These are phyloP conservation scores for Simmondsia chinensis DNA, from an alignment of 148 eudicot genomes.

Conservation along the genomic window DNA sequence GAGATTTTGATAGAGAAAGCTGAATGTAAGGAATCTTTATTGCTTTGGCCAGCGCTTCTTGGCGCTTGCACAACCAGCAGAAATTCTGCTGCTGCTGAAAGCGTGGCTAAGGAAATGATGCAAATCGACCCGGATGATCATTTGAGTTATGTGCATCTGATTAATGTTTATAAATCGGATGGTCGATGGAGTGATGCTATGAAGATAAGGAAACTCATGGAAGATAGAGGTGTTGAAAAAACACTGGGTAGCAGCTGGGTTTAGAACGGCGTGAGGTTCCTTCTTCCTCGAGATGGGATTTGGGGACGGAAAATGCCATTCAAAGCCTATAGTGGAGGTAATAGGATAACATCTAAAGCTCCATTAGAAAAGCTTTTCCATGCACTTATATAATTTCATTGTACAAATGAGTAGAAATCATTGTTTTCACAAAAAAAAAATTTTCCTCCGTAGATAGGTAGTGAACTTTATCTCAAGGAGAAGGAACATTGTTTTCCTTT, in stretches of 20 bases:
- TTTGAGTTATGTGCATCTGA: slow-evolving; percentile 72
- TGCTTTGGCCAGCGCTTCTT: slow-evolving; percentile 73
- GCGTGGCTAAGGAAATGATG: slow-evolving; percentile 66
- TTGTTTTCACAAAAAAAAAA: too few relatives aligned
- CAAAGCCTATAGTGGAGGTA: too few relatives aligned
- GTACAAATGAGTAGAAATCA: too few relatives aligned
- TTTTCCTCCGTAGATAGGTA: too few relatives aligned
- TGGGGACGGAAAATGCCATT: too few relatives aligned
- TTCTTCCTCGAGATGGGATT: too few relatives aligned
- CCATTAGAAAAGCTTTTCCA: too few relatives aligned
- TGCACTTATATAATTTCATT: too few relatives aligned
- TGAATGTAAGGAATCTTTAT: slow-evolving; percentile 29
- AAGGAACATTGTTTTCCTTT: too few relatives aligned
- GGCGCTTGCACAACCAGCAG: slow-evolving; percentile 65
- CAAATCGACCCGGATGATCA: slow-evolving; percentile 56
- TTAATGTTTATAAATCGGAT: slow-evolving; percentile 52
- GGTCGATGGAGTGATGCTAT: slow-evolving; percentile 73
- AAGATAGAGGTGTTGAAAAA: slow-evolving; percentile 56
- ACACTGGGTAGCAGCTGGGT: slow-evolving; percentile 74
- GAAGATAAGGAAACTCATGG: slow-evolving; percentile 43
- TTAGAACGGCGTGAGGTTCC: too few relatives aligned
- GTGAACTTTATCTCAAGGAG: too few relatives aligned
- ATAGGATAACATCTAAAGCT: too few relatives aligned
- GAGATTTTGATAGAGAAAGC: slow-evolving; percentile 49
- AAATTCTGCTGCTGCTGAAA: slow-evolving; percentile 56